These are phyloP conservation scores for Penstemon barbatus DNA, from an alignment of 257 asterid species.

Conservation along the genomic window DNA sequence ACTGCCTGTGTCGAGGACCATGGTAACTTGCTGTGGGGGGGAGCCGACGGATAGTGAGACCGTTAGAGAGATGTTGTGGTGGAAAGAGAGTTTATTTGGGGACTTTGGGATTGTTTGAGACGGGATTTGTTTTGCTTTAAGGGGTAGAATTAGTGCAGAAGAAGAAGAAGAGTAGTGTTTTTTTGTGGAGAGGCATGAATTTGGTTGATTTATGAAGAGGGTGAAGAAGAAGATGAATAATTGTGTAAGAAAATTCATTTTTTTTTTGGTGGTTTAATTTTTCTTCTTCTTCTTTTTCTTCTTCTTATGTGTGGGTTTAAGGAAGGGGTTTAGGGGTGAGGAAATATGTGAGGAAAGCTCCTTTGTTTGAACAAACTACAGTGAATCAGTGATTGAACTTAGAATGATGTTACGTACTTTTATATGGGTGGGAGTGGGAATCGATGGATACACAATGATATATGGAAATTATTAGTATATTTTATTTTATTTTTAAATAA, in stretches of 20 bases:
- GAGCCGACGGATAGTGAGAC: conserved; percentile 66
- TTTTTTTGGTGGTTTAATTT: background rate
- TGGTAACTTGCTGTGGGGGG: conserved; percentile 73
- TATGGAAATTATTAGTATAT: too few species aligned
- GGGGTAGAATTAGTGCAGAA: conserved; percentile 40
- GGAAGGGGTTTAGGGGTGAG: conserved; percentile 3
- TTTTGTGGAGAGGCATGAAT: conserved; percentile 30
- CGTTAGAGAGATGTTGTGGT: conserved; percentile 68
- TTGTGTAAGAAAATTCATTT: conserved; percentile 27
- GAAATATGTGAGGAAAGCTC: background rate
- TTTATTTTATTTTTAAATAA: too few species aligned
- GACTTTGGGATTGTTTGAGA: conserved; percentile 34
- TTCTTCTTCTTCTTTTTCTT: background rate
- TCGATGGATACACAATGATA: background rate
- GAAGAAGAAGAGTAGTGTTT: background rate
- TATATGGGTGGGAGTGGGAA: background rate
- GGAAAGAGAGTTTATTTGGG: conserved; percentile 62
- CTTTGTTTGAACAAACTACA: too few species aligned
- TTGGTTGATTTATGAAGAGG: conserved; percentile 28
- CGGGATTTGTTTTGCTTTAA: conserved; percentile 40
- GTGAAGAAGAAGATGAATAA: conserved; percentile 27
- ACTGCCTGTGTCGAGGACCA: conserved; percentile 94
- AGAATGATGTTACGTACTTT: background rate
- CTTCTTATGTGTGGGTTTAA: background rate
- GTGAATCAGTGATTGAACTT: background rate